Evolutionary conservation across 2,329 filamentous ascomycete species (phyloP).

Genomic region (Penicillium sp.): DNA sequence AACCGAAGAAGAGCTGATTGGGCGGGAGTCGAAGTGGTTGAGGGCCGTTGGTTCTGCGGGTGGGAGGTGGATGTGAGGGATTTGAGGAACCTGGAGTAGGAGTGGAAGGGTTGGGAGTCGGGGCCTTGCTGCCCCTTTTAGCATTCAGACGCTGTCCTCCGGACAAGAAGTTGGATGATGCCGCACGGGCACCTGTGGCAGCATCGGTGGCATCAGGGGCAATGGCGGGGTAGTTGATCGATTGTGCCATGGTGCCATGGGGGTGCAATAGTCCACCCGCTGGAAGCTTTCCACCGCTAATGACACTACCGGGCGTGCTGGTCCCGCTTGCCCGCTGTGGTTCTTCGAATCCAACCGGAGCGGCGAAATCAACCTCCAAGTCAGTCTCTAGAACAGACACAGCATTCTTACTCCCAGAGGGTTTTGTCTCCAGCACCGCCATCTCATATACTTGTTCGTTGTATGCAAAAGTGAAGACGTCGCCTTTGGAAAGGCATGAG

Average conservation of each 20-base stretch:
- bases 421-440: conserved; percentile 90
- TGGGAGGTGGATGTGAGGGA: conserved; percentile 45
- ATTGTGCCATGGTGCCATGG: conserved; percentile 92
- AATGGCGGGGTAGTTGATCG: conserved; percentile 95
- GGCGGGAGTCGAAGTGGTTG: conserved; percentile 80
- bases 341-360: conserved; percentile 92
- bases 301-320: conserved; percentile 73
- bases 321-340: conserved; percentile 77
- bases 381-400: conserved; percentile 96
- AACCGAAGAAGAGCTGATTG: conserved; percentile 95
- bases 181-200: conserved; percentile 60
- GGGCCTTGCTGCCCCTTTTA: conserved; percentile 76
- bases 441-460: conserved; percentile 94
- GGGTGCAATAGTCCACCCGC: conserved; percentile 73
- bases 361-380: conserved; percentile 91
- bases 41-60: conserved; percentile 68
- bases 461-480: conserved; percentile 94
- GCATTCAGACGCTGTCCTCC: conserved; percentile 78
- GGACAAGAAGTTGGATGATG: conserved; percentile 74
- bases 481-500: conserved; percentile 86
- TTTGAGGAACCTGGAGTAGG: conserved; percentile 63
- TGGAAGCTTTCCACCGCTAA: conserved; percentile 61
- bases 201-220: conserved; percentile 71
- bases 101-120: conserved; percentile 70
- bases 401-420: conserved; percentile 74